Percentiles rank a stretch among this genome's conserved stretches.
phyloP scores from a whole-genome alignment of 768 basidiomycete genomes.

The Russula earlei region DNA sequence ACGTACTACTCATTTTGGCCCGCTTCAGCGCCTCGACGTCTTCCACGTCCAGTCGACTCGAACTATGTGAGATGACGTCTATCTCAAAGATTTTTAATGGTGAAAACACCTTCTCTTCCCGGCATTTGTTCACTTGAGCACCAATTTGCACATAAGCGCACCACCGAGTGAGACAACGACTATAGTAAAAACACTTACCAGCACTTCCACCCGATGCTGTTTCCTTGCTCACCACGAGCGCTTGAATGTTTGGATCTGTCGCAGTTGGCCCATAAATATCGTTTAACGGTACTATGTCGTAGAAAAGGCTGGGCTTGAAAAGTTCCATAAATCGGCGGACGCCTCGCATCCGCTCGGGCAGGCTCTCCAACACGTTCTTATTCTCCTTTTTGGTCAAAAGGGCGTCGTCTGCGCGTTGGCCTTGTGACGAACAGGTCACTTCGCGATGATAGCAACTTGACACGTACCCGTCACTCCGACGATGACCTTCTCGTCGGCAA shows the following conservation, averaged over 20 bases:
- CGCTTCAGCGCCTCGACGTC: slow-evolving; percentile 63
- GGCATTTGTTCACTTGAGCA: slow-evolving; percentile 50
- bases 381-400: slow-evolving; percentile 66
- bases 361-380: slow-evolving; percentile 53
- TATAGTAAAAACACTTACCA: slow-evolving; percentile 38
- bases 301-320: slow-evolving; percentile 55
- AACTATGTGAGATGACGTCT: slow-evolving; percentile 75
- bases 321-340: slow-evolving; percentile 63
- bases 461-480: slow-evolving; percentile 76
- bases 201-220: slow-evolving; percentile 67
- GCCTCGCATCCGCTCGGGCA: slow-evolving; percentile 43
- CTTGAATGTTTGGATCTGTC: slow-evolving; percentile 82
- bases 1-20: slow-evolving; percentile 92
- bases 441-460: neutral
- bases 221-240: slow-evolving; percentile 85
- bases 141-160: neutral
- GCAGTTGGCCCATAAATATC: slow-evolving; percentile 93
- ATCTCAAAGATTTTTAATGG: slow-evolving; percentile 65
- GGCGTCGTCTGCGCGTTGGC: slow-evolving; percentile 42
- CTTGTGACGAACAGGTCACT: neutral
- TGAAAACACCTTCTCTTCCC: slow-evolving; percentile 47
- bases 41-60: slow-evolving; percentile 46
- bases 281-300: slow-evolving; percentile 61
- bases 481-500: slow-evolving; percentile 70
- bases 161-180: neutral